Conservation (phyloP, 371 early-diverging fungal species). For the Choanephora cucurbitarum region DNA sequence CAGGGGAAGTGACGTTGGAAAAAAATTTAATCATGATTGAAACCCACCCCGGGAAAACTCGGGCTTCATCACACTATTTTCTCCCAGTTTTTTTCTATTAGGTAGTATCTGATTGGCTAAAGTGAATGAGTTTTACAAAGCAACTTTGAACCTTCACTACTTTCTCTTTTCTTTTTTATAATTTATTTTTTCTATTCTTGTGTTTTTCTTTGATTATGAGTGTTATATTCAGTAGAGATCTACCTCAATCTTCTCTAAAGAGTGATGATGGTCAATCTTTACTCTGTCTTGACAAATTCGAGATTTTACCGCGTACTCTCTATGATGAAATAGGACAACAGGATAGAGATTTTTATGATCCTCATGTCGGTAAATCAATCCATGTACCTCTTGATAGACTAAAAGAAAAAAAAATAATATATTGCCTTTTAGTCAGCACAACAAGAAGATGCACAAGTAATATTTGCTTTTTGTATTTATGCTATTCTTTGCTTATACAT, state of each 20-base stretch:
- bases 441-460: slow-evolving; percentile 4
- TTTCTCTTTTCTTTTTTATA: slow-evolving; percentile 9
- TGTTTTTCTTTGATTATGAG: slow-evolving; percentile 14
- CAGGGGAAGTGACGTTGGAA: slow-evolving; percentile 19
- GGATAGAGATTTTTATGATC: slow-evolving; percentile 13
- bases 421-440: slow-evolving; percentile 17
- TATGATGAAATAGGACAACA: slow-evolving; percentile 27
- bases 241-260: slow-evolving; percentile 26
- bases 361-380: slow-evolving; percentile 11
- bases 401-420: background rate
- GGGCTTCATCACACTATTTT: slow-evolving; percentile 18
- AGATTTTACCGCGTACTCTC: slow-evolving; percentile 23
- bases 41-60: slow-evolving; percentile 22
- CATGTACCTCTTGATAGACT: no score
- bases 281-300: slow-evolving; percentile 23
- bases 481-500: no score
- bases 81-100: slow-evolving; percentile 5
- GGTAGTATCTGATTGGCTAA: background rate
- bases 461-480: no score
- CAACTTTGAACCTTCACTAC: background rate
- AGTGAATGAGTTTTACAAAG: background rate
- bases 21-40: slow-evolving; percentile 4
- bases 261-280: slow-evolving; percentile 18
- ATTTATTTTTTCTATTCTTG: background rate
- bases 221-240: slow-evolving; percentile 11